Base-by-base conservation (phyloP, 2,329 filamentous ascomycete genomes). In the Alternaria brassicicola region DNA sequence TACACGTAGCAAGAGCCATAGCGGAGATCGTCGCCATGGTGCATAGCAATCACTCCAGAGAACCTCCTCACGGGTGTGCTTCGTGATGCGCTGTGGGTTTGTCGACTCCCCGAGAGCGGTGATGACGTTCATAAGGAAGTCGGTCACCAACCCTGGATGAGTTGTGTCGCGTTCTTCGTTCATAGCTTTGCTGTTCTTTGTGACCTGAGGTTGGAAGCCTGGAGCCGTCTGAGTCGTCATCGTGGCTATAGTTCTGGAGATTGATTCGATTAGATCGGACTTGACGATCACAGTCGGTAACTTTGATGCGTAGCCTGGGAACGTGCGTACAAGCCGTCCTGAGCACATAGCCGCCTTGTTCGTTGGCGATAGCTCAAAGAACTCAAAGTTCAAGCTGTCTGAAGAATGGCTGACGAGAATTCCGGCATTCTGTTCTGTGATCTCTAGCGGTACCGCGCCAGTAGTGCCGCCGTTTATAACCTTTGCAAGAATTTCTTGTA, bases 1-100 rank as follows among this genome's bases (percentile, higher is more conserved):
- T 0, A 86, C 83, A 0, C 85, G 82, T 3, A 88, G 53, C 0
- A 87, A 73, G 0, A 88, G 74, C 85, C 85, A 88, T 0, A 83
- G 57, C 0, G 85, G 76, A 12, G 84, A 86, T 42, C 82, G 71
- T 10, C 80, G 74, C 85, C 85, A 87, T 0, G 82, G 82, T 1
- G 51, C n/a, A 39, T 1, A 58, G 13, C 58, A 63, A 1, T 78
- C 45, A 0, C 62, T 55, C 79, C 81, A 86, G 9, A 84, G 55
- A 1, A 86, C 79, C 13, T 88, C 85, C 36, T 88, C 84, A 2
- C 83, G 80, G 0, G 82, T 84, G 28, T 82, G 76, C 57, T 88
- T 88, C 41, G 61, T 73, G n/a, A 87, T 76, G 0, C 75, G 71
- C 0, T 47, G 13, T 2, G 52, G 41, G 12, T 59, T 49, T 9